These are phyloP conservation scores for Beauveria sp. DNA, from an alignment of 2,329 filamentous ascomycete species.

Conservation along the genomic window DNA sequence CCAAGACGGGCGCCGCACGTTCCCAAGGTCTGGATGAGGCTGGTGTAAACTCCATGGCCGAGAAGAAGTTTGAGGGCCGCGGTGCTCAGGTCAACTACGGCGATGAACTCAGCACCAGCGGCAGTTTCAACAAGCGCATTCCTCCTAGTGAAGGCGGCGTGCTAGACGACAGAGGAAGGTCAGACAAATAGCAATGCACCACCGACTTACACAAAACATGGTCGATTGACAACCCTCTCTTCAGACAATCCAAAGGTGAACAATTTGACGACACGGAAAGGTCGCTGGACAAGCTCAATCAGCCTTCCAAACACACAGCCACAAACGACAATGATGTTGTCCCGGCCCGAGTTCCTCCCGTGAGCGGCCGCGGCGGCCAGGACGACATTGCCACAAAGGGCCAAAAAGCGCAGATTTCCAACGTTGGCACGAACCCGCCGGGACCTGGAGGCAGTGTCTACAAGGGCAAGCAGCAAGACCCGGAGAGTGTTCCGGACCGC, in stretches of 20 bases:
- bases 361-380: slow-evolving; percentile 17
- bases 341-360: slow-evolving; percentile 16
- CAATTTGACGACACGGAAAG: slow-evolving; percentile 37
- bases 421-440: slow-evolving; percentile 28
- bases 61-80: slow-evolving; percentile 32
- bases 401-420: slow-evolving; percentile 28
- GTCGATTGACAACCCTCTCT: neutral
- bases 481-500: slow-evolving; percentile 34
- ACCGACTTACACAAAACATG: too few species aligned
- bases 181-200: slow-evolving; percentile 6
- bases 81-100: slow-evolving; percentile 32
- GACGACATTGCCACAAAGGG: slow-evolving; percentile 28
- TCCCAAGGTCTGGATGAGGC: slow-evolving; percentile 31
- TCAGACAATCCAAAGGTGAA: slow-evolving; percentile 35
- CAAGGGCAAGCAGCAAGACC: slow-evolving; percentile 31
- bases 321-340: slow-evolving; percentile 31
- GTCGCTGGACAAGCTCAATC: slow-evolving; percentile 31
- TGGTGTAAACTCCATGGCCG: slow-evolving; percentile 33
- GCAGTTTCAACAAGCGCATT: slow-evolving; percentile 37
- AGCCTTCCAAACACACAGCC: slow-evolving; percentile 17
- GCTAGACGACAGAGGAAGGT: slow-evolving; percentile 37
- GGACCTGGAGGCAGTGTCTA: slow-evolving; percentile 30
- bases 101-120: slow-evolving; percentile 37
- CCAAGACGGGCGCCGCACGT: slow-evolving; percentile 37
- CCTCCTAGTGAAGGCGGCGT: slow-evolving; percentile 37